Evolutionary conservation across 1,284 basidiomycete species (phyloP).

Genomic region (Trichosporon faecale): DNA sequence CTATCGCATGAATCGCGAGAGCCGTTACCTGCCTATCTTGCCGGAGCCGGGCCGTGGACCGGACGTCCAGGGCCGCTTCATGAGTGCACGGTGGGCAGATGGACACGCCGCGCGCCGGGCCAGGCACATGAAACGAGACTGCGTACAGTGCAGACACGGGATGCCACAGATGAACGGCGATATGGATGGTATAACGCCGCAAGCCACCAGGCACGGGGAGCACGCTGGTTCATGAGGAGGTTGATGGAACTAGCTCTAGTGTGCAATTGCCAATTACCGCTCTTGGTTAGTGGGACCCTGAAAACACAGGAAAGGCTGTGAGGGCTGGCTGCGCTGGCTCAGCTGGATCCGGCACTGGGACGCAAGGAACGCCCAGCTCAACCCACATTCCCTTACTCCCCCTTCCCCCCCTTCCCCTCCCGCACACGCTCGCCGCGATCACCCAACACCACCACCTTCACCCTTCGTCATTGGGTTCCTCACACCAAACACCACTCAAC

Average conservation of each 20-base stretch:
- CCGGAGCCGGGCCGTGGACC: not conserved
- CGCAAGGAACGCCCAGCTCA: not conserved
- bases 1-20: not conserved
- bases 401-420: not conserved
- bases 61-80: not conserved
- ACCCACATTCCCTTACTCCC: conserved; percentile 3
- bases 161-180: not conserved
- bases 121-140: not conserved
- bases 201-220: not conserved
- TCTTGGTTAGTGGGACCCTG: not conserved
- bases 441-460: not conserved
- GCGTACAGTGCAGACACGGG: not conserved
- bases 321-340: not conserved
- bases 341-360: not conserved
- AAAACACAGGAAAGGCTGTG: not conserved
- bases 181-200: not conserved
- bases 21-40: not conserved
- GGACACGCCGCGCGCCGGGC: too few species aligned
- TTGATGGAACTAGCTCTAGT: not conserved
- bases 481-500: conserved; percentile 7
- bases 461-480: conserved; percentile 11
- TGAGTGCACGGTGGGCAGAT: not conserved
- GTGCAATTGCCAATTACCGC: not conserved
- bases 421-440: not conserved
- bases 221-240: not conserved